Evolutionary conservation across 441 rosid species (phyloP).

Genomic region (Breynia disticha): DNA sequence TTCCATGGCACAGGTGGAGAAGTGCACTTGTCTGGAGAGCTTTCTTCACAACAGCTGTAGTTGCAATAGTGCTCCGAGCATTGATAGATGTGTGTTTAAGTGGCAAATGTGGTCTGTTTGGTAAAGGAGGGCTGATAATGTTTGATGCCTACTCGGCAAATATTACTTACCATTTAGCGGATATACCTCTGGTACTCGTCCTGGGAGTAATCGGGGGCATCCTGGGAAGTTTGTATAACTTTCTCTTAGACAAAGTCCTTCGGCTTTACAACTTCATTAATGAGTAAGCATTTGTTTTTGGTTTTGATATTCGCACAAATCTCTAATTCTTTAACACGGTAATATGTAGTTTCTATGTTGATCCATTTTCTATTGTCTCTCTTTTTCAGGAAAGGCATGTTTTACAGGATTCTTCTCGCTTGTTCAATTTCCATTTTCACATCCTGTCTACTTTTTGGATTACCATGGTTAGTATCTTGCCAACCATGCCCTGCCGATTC

Average conservation of each 20-base stretch:
- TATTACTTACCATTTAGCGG: constrained; percentile 54
- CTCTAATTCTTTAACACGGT: constrained; percentile 1
- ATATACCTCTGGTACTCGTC: constrained; percentile 61
- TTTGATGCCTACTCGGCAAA: constrained; percentile 62
- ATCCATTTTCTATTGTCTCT: constrained; percentile 6
- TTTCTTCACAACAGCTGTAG: constrained; percentile 77
- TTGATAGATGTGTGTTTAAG: constrained; percentile 67
- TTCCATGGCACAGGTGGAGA: constrained; percentile 61
- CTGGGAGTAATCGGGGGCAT: constrained; percentile 80
- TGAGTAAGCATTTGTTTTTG: too few relatives aligned
- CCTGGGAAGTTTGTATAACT: constrained; percentile 69
- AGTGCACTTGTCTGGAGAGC: constrained; percentile 85
- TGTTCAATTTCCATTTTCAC: constrained; percentile 63
- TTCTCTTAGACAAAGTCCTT: constrained; percentile 52
- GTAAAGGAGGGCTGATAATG: constrained; percentile 83
- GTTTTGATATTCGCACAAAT: constrained; percentile 14
- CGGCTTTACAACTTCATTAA: constrained; percentile 49
- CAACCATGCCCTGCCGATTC: constrained; percentile 60
- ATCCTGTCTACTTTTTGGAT: constrained; percentile 78
- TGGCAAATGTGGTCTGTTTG: constrained; percentile 81
- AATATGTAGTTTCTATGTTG: constrained; percentile 6
- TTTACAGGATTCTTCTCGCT: constrained; percentile 47
- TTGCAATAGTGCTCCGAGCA: constrained; percentile 68
- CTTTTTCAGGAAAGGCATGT: constrained; percentile 48
- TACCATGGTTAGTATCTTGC: constrained; percentile 79